Percentiles rank a stretch among this genome's conserved stretches.
Conservation (phyloP, 2,329 filamentous ascomycete genomes). For the Fusarium sp. region DNA sequence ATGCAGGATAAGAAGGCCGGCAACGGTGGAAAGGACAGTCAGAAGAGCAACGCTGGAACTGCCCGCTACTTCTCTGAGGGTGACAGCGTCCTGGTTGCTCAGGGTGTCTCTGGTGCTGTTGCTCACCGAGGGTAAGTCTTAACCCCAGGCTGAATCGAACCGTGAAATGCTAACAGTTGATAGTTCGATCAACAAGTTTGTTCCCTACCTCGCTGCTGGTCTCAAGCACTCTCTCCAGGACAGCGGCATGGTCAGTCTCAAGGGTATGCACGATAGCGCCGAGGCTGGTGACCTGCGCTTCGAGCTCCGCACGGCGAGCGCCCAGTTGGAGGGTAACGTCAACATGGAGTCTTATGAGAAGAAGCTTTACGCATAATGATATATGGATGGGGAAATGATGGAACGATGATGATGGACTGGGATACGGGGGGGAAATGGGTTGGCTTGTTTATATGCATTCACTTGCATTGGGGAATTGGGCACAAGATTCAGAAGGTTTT, state of each 20-base stretch:
- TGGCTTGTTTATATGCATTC: slow-evolving; percentile 33
- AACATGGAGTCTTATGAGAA: slow-evolving; percentile 99
- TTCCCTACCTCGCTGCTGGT: slow-evolving; percentile 94
- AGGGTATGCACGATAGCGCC: slow-evolving; percentile 80
- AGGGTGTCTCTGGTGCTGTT: slow-evolving; percentile 91
- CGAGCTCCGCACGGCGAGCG: slow-evolving; percentile 92
- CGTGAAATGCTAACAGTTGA: slow-evolving; percentile 46
- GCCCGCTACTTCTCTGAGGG: slow-evolving; percentile 99
- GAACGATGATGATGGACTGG: slow-evolving; percentile 26
- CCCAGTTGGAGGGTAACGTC: slow-evolving; percentile 95
- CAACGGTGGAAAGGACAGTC: slow-evolving; percentile 74
- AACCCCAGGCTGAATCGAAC: not conserved
- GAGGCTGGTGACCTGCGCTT: slow-evolving; percentile 83
- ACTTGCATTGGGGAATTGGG: slow-evolving; percentile 34
- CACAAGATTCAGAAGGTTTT: slow-evolving; percentile 30
- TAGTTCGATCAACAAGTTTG: slow-evolving; percentile 89
- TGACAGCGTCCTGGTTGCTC: slow-evolving; percentile 92
- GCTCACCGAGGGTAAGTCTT: slow-evolving; percentile 74
- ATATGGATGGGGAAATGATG: slow-evolving; percentile 35
- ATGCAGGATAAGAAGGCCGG: slow-evolving; percentile 99
- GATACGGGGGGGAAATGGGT: slow-evolving; percentile 18
- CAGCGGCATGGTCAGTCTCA: slow-evolving; percentile 84
- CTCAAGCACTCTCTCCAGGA: slow-evolving; percentile 98
- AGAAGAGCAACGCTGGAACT: slow-evolving; percentile 91
- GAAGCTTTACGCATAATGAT: slow-evolving; percentile 90